phyloP scores from a whole-genome alignment of 257 asterid species.

The Rehmannia glutinosa region DNA sequence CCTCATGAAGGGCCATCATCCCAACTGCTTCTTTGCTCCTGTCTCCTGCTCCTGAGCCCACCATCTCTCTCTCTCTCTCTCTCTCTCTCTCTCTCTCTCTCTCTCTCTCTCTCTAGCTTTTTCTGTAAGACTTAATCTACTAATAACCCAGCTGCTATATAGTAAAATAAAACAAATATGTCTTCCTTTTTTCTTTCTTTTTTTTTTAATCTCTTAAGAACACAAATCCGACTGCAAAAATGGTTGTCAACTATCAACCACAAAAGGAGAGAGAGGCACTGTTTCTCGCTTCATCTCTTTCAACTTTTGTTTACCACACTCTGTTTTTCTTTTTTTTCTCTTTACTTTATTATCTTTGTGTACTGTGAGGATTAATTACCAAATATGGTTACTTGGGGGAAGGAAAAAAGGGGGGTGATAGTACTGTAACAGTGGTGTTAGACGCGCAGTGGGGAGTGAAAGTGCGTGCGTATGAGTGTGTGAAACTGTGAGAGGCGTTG shows the following conservation, averaged over 20 bases:
- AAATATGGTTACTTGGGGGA: conserved; percentile 40
- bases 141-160: conserved; percentile 1
- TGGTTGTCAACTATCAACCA: conserved; percentile 35
- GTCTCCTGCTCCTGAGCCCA: conserved; percentile 97
- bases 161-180: conserved; percentile 18
- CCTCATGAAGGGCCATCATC: conserved; percentile 99
- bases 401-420: conserved; percentile 20
- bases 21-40: conserved; percentile 99
- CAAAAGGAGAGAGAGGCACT: conserved; percentile 23
- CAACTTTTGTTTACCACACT: conserved; percentile 13
- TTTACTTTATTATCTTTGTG: background rate
- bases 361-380: background rate
- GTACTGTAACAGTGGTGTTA: conserved; percentile 5
- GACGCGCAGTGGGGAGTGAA: conserved; percentile 24
- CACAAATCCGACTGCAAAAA: too few relatives aligned
- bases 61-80: conserved; percentile 50
- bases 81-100: conserved; percentile 18
- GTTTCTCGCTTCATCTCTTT: conserved; percentile 33
- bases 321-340: conserved; percentile 8
- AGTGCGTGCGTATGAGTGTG: conserved; percentile 27
- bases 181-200: background rate
- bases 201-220: too few relatives aligned
- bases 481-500: conserved; percentile 12
- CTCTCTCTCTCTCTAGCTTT: conserved; percentile 21
- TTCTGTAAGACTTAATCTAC: conserved; percentile 15